Evolutionary conservation across 2,329 filamentous ascomycete genomes (phyloP), one percentile per base, ranked within the genome.

Genomic region (Beauveria medogensis): DNA sequence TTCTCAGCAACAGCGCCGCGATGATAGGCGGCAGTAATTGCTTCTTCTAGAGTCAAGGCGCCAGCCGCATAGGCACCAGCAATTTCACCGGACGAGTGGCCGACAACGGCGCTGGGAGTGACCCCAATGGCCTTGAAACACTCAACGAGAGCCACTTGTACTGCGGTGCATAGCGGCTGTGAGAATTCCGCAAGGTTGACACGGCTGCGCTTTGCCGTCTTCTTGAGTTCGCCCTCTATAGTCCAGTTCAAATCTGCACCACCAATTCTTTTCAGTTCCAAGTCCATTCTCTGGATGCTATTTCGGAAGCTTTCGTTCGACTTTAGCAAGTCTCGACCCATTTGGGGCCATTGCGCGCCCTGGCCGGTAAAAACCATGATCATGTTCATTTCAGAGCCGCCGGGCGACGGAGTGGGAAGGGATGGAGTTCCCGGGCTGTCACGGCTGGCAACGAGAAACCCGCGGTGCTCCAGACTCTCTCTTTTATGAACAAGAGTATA

Each of bases 81-180:
- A 53, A 75, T 74, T 60, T 75, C 73, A 9, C 73, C 73, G 14
- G 67, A 70, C 0, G 72, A 74, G 59, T 75, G 73, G 0, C 74
- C 73, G 2, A 73, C 65, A 2, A 73, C 68, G 6, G 64, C 67
- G 9, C 56, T 34, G 0, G 71, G 69, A 7, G 10, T 43, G 3
- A 75, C 57, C 3, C 66, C 68, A 22, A 68, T 68, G 3, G 60
- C 58, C 28, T 63, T 59, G 44, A 73, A 65, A 0, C 76, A 64
- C 10, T 75, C 67, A 1, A 76, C 67, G 1, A 78, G 61, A 3
- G 66, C 74, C 8, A 78, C 64, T 62, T 79, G 77, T 0, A 79
- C 18, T 1, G 73, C 72, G 1, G 75, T 77, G 50, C 71, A 77
- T 0, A 74, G 46, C 0, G 75, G 69, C 59, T 78, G 75, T 43